These are phyloP conservation scores for Plasmodium fragile DNA, from an alignment of 169 alveolate species.

Conservation along the genomic window DNA sequence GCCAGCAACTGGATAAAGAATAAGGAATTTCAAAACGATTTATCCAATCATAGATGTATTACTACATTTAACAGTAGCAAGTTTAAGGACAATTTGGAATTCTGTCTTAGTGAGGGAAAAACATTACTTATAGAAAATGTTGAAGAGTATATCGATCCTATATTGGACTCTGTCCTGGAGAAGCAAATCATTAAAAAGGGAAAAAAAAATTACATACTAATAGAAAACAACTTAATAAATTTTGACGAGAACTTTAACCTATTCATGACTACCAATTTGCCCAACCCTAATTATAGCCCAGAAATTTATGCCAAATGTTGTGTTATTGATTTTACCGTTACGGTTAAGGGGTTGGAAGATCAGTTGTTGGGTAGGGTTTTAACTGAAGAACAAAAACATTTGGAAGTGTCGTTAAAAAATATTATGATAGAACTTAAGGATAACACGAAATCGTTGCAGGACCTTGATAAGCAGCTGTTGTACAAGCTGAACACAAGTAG, in stretches of 20 bases:
- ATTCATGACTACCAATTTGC: conserved; percentile 95
- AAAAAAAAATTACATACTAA: conserved; percentile 88
- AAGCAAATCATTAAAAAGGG: conserved; percentile 93
- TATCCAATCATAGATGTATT: conserved; percentile 89
- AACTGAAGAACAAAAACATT: conserved; percentile 94
- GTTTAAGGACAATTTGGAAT: conserved; percentile 94
- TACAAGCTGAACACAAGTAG: conserved; percentile 94
- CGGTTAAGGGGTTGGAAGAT: conserved; percentile 95
- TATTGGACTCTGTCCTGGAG: conserved; percentile 96
- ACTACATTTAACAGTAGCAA: conserved; percentile 88
- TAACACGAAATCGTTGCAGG: conserved; percentile 94
- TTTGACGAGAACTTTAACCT: conserved; percentile 94
- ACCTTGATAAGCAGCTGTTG: conserved; percentile 92
- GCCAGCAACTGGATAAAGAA: conserved; percentile 87
- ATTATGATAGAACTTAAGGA: conserved; percentile 93
- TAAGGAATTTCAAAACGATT: conserved; percentile 81
- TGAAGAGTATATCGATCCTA: conserved; percentile 96
- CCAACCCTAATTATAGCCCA: conserved; percentile 97
- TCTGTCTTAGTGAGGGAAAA: conserved; percentile 94
- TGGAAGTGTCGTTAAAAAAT: conserved; percentile 93
- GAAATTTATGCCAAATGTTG: conserved; percentile 97
- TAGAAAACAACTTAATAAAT: conserved; percentile 94
- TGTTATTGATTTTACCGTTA: conserved; percentile 97
- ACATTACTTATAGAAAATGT: conserved; percentile 95
- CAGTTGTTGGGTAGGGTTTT: conserved; percentile 97